Conservation (phyloP, 345 rosid species). For the Acer yangbiense region DNA sequence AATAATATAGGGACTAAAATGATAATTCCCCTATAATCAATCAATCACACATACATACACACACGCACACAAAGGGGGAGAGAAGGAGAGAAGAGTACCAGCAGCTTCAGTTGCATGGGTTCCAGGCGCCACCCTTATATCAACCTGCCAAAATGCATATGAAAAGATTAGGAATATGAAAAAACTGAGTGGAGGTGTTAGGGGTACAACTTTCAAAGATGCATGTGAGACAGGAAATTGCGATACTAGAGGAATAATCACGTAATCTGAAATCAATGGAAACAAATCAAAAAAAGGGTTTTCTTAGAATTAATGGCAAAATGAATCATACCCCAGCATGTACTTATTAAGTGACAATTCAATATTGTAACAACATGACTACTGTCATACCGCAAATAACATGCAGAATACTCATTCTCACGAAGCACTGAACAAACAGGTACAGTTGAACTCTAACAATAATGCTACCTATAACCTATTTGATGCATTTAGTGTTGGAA, state of each 20-base stretch:
- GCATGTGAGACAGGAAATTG: neutral
- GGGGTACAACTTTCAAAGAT: neutral
- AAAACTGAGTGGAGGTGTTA: neutral
- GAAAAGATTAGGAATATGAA: neutral
- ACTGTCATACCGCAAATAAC: neutral
- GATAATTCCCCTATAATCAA: no score
- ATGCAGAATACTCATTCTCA: neutral
- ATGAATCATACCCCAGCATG: neutral
- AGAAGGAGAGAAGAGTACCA: conserved; percentile 36
- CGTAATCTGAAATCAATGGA: neutral
- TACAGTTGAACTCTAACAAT: neutral
- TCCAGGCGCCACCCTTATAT: conserved; percentile 92
- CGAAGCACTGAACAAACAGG: neutral
- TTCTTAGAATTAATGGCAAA: neutral
- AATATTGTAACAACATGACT: neutral
- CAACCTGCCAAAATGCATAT: conserved; percentile 54
- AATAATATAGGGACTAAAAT: no score
- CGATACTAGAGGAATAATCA: neutral
- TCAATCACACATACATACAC: neutral
- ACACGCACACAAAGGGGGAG: neutral
- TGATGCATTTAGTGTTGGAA: neutral
- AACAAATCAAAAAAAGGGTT: neutral
- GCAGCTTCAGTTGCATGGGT: conserved; percentile 94
- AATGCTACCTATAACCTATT: neutral
- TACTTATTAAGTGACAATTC: neutral